Conservation (phyloP, 495 filamentous ascomycete species). For the Pseudevernia furfuracea region DNA sequence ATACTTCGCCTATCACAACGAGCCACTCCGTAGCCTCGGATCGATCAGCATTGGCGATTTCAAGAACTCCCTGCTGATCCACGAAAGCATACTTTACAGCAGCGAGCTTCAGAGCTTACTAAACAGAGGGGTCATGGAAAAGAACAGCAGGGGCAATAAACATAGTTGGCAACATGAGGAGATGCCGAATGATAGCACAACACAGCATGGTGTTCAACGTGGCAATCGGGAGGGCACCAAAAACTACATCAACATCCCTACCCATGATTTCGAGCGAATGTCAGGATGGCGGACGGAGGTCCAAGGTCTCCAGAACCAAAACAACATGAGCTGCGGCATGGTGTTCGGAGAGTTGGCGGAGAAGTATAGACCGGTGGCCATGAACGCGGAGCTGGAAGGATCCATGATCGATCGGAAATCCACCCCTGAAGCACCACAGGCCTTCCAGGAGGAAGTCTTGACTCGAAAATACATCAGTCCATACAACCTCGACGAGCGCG, state of each 20-base stretch:
- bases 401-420: conserved; percentile 5
- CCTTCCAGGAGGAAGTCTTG: not conserved
- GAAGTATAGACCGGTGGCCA: conserved; percentile 18
- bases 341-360: conserved; percentile 23
- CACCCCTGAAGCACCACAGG: conserved; percentile 13
- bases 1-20: conserved; percentile 16
- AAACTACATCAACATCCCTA: not conserved
- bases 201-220: not conserved
- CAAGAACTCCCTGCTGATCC: conserved; percentile 10
- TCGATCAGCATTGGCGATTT: conserved; percentile 19
- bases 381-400: conserved; percentile 1
- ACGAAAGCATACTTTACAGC: conserved; percentile 21
- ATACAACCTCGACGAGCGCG: conserved; percentile 22
- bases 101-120: conserved; percentile 11
- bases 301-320: conserved; percentile 15
- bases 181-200: not conserved
- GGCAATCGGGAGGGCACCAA: conserved; percentile 3
- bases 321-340: conserved; percentile 22
- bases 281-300: not conserved
- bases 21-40: conserved; percentile 9
- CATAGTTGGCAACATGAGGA: not conserved
- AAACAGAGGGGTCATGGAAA: conserved; percentile 10
- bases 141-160: conserved; percentile 2
- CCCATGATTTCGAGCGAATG: not conserved
- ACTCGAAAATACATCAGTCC: conserved; percentile 13